Percentiles rank a stretch among this genome's conserved stretches.
Evolutionary conservation across 768 basidiomycete species (phyloP).

Genomic region (Phylloporus arenicola): DNA sequence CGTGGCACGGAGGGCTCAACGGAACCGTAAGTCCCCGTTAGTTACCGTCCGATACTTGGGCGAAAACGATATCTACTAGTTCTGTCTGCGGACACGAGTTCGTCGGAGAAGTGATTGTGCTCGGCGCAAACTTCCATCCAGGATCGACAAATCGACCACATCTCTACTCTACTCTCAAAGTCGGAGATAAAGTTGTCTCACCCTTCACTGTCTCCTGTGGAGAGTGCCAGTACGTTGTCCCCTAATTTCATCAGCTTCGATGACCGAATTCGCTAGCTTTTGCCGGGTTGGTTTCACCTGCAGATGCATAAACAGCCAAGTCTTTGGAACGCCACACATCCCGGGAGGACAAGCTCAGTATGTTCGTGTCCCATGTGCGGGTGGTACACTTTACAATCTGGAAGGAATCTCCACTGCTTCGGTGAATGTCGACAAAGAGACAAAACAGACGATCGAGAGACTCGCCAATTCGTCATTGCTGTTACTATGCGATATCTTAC

Average conservation of each 20-base stretch:
- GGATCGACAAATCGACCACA: conserved; percentile 45
- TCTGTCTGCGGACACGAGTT: conserved; percentile 74
- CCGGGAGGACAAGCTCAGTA: conserved; percentile 79
- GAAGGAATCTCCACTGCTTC: conserved; percentile 35
- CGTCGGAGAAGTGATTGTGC: conserved; percentile 61
- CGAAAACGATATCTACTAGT: conserved; percentile 31
- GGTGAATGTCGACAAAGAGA: conserved; percentile 19
- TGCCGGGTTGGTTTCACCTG: conserved; percentile 72
- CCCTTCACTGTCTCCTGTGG: conserved; percentile 80
- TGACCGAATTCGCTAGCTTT: conserved; percentile 37
- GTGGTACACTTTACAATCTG: conserved; percentile 69
- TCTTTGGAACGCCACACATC: conserved; percentile 63
- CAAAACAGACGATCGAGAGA: conserved; percentile 34
- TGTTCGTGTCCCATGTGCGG: conserved; percentile 72
- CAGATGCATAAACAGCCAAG: conserved; percentile 53
- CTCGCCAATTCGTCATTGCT: conserved; percentile 64
- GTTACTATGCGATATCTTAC: conserved; percentile 72
- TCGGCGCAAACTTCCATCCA: conserved; percentile 54
- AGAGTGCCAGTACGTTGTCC: conserved; percentile 67
- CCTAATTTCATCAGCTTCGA: not conserved
- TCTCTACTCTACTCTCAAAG: conserved; percentile 56
- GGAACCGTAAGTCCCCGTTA: conserved; percentile 43
- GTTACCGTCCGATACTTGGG: not conserved
- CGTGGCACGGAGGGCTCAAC: conserved; percentile 53
- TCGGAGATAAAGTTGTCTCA: conserved; percentile 75